Conservation (phyloP, 495 filamentous ascomycete species). For the Xeromyces bisporus region DNA sequence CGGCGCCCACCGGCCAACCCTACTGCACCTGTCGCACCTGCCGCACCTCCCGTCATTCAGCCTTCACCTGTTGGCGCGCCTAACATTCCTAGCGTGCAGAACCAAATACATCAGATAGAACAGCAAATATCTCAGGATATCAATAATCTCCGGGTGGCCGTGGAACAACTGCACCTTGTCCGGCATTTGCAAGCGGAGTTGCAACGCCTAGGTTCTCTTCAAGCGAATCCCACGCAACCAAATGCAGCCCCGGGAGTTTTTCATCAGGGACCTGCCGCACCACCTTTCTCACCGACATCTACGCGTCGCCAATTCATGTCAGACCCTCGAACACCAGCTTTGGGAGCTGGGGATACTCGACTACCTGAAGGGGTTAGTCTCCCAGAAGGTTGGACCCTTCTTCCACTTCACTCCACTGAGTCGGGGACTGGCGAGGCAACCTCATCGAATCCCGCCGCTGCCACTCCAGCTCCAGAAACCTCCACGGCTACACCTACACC, state of each 20-base stretch:
- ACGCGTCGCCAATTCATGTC: constrained; percentile 16
- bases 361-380: constrained; percentile 57
- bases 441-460: constrained; percentile 2
- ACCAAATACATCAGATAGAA: constrained; percentile 45
- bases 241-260: constrained; percentile 6
- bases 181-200: constrained; percentile 46
- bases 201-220: constrained; percentile 36
- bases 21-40: constrained; percentile 5
- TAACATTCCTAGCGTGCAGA: constrained; percentile 22
- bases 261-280: constrained; percentile 9
- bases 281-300: constrained; percentile 9
- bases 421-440: constrained; percentile 3
- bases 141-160: constrained; percentile 31
- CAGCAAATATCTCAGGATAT: constrained; percentile 52
- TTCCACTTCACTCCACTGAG: constrained; percentile 43
- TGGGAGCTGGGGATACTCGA: constrained; percentile 47
- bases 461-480: constrained; percentile 5
- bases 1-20: constrained; percentile 15
- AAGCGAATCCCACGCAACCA: constrained; percentile 12
- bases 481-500: neutral
- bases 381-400: constrained; percentile 59
- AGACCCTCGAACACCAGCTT: constrained; percentile 20
- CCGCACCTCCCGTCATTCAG: constrained; percentile 6
- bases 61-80: constrained; percentile 4
- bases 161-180: constrained; percentile 39